Conservation (phyloP, 2,329 filamentous ascomycete genomes). For the Fusarium protoensiforme region DNA sequence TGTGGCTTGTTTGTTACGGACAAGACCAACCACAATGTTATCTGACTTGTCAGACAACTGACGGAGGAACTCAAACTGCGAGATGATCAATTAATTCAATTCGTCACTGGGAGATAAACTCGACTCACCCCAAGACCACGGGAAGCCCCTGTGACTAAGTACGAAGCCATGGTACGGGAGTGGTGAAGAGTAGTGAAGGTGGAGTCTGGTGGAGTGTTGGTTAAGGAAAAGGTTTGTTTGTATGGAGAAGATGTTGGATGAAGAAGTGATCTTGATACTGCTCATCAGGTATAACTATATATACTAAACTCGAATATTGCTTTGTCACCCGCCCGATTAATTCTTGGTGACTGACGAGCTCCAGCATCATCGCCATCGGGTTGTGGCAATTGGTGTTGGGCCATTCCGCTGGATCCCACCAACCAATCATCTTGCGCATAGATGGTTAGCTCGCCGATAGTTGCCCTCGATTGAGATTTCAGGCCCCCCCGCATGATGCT, state of each 20-base stretch:
- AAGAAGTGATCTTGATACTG: neutral
- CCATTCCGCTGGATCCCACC: too few relatives aligned
- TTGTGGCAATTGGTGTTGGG: neutral
- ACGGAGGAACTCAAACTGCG: constrained; percentile 49
- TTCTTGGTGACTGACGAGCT: neutral
- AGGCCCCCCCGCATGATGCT: neutral
- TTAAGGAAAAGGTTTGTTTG: neutral
- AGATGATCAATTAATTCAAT: neutral
- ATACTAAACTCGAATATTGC: neutral
- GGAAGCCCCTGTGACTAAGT: constrained; percentile 32
- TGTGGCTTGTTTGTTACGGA: constrained; percentile 55
- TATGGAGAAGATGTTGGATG: neutral
- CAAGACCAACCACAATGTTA: constrained; percentile 57
- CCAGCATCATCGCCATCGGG: neutral
- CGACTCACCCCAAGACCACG: constrained; percentile 30
- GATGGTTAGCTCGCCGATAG: constrained; percentile 1
- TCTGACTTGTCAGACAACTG: constrained; percentile 54
- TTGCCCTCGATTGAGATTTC: neutral
- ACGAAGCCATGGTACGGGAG: constrained; percentile 20
- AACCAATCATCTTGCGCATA: neutral
- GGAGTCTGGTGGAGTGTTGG: too few relatives aligned
- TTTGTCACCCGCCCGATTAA: neutral
- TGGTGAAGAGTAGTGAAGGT: neutral
- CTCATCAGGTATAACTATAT: neutral
- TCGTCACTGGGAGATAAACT: accelerated